Conservation (phyloP, 2,329 filamentous ascomycete genomes). For the Colletotrichum sp. region DNA sequence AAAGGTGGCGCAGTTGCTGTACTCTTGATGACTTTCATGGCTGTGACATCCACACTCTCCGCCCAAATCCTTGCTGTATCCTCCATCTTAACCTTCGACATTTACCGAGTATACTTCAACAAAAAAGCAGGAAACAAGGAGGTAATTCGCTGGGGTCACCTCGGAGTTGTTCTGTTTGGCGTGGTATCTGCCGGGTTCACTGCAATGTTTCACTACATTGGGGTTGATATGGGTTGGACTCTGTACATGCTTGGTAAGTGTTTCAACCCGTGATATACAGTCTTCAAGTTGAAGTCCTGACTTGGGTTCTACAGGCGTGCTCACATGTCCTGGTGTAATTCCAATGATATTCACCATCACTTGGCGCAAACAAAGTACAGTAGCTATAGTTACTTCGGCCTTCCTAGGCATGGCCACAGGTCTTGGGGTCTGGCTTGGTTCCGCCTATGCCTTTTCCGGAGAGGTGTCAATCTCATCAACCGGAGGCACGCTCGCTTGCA, state of each 20-base stretch:
- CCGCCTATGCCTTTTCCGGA: conserved; percentile 49
- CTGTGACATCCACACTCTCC: conserved; percentile 65
- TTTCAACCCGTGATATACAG: conserved; percentile 42
- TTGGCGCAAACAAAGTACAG: conserved; percentile 44
- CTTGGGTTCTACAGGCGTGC: background rate
- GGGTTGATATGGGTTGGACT: conserved; percentile 59
- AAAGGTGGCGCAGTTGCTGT: conserved; percentile 73
- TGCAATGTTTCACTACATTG: conserved; percentile 57
- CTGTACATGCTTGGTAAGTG: conserved; percentile 58
- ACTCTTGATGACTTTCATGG: conserved; percentile 76
- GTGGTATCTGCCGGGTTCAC: conserved; percentile 56
- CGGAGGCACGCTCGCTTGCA: conserved; percentile 52
- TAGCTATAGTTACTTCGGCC: conserved; percentile 54
- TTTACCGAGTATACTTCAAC: conserved; percentile 57
- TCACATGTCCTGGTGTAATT: background rate
- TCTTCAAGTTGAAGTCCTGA: background rate
- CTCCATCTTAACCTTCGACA: conserved; percentile 59
- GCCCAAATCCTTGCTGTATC: conserved; percentile 59
- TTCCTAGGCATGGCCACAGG: conserved; percentile 55
- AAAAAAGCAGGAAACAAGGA: conserved; percentile 48
- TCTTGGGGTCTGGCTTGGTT: conserved; percentile 57
- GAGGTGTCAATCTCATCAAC: conserved; percentile 52
- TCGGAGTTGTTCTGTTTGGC: conserved; percentile 57
- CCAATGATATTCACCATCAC: background rate
- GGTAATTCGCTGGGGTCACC: conserved; percentile 56